A percentile compares a stretch with the other conserved stretches of the same genome.
Conservation (phyloP, 352 stramenopile species). For the Phytophthora tentaculata region DNA sequence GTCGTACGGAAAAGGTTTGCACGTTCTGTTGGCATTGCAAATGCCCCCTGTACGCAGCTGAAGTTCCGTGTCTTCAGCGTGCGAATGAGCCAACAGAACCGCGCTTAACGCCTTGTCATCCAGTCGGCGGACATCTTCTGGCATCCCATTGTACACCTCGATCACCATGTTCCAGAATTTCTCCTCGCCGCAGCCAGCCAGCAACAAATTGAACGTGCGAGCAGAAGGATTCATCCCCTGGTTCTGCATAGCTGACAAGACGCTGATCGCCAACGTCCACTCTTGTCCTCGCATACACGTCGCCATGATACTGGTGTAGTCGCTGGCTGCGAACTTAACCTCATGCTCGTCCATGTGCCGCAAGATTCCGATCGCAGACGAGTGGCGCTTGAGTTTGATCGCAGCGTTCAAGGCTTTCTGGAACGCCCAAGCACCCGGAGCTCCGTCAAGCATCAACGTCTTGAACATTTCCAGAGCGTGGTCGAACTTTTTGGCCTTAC, state of each 20-base stretch:
- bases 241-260: slow-evolving; percentile 23
- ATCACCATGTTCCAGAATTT: no score
- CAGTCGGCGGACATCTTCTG: no score
- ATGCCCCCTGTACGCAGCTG: not conserved
- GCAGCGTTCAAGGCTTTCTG: slow-evolving; percentile 8
- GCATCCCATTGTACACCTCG: no score
- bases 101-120: no score
- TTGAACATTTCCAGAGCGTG: slow-evolving; percentile 12
- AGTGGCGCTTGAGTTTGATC: slow-evolving; percentile 2
- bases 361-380: slow-evolving; percentile 9
- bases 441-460: slow-evolving; percentile 3
- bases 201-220: not conserved
- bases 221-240: no score
- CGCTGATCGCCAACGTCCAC: slow-evolving; percentile 10
- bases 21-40: slow-evolving; percentile 16
- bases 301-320: slow-evolving; percentile 5
- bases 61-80: no score
- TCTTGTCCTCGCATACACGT: slow-evolving; percentile 18
- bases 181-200: no score
- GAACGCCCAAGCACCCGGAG: slow-evolving; percentile 3
- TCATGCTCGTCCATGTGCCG: slow-evolving; percentile 4
- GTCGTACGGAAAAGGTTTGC: slow-evolving; percentile 11
- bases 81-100: no score
- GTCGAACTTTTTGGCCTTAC: not conserved
- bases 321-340: not conserved